Evolutionary conservation across 1,284 basidiomycete genomes (phyloP).

Genomic region (Lentinula novae-zelandiae): DNA sequence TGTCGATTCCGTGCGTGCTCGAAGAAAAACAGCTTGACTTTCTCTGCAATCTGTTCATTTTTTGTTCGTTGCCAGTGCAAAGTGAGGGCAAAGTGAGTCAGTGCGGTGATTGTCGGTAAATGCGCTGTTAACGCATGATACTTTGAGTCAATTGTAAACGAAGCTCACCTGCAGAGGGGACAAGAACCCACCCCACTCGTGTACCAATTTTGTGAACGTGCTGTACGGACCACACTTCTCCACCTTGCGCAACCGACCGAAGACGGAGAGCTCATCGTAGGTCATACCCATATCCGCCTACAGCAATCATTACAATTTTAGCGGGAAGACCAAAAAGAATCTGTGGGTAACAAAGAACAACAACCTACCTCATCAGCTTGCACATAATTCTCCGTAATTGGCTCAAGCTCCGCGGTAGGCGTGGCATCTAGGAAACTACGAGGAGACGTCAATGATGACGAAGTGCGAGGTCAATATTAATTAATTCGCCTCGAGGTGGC

Average conservation of each 20-base stretch:
- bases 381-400: constrained; percentile 90
- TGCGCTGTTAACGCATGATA: no score
- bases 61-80: neutral
- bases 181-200: constrained; percentile 85
- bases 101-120: neutral
- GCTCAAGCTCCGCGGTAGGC: constrained; percentile 96
- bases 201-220: constrained; percentile 92
- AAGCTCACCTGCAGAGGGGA: constrained; percentile 72
- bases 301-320: neutral
- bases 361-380: constrained; percentile 85
- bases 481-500: neutral
- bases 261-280: constrained; percentile 94
- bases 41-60: constrained; percentile 78
- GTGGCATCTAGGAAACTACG: constrained; percentile 85
- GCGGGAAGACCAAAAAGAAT: no score
- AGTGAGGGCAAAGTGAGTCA: neutral
- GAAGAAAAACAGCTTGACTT: constrained; percentile 98
- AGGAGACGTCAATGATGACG: neutral
- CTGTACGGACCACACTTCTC: constrained; percentile 97
- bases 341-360: neutral
- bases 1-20: constrained; percentile 96
- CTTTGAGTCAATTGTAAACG: neutral
- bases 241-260: constrained; percentile 91
- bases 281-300: constrained; percentile 99
- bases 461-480: neutral